A percentile compares a stretch with the other conserved stretches of the same genome.
Conservation (phyloP, 2,329 filamentous ascomycete species). For the Botryotinia globosa region DNA sequence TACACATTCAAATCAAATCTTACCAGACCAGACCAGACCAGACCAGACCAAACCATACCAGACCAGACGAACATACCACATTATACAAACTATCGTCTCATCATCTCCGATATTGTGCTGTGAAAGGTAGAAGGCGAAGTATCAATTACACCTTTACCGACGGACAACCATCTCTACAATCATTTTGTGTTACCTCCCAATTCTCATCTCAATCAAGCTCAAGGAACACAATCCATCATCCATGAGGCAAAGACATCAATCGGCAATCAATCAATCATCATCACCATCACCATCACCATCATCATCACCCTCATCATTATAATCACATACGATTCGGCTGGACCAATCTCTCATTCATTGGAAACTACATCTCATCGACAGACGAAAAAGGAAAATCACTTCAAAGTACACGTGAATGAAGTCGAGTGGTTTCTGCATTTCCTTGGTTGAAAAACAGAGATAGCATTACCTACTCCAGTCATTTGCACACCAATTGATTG, state of each 20-base stretch:
- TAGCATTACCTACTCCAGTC: not conserved
- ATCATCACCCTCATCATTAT: not conserved
- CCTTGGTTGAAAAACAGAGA: not conserved
- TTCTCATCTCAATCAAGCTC: constrained; percentile 14
- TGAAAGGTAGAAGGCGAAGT: not conserved
- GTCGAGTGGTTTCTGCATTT: not conserved
- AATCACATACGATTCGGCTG: constrained; percentile 4
- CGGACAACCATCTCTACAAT: not conserved
- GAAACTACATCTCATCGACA: not conserved
- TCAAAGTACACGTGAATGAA: not conserved
- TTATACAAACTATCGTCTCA: not conserved
- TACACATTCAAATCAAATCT: too few species aligned
- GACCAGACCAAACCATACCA: not conserved
- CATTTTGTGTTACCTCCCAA: not conserved
- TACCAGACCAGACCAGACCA: not conserved
- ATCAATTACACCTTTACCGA: not conserved
- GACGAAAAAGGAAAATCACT: not conserved
- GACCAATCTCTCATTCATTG: constrained; percentile 4
- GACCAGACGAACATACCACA: not conserved
- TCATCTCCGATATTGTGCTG: not conserved
- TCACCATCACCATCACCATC: not conserved
- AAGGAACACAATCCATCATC: constrained; percentile 11
- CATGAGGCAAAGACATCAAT: constrained; percentile 5
- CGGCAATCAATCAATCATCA: not conserved
- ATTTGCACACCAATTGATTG: not conserved